Percentiles rank a stretch among this genome's conserved stretches.
Evolutionary conservation across 2,329 filamentous ascomycete species (phyloP).

Genomic region (Ascochyta koolunga): DNA sequence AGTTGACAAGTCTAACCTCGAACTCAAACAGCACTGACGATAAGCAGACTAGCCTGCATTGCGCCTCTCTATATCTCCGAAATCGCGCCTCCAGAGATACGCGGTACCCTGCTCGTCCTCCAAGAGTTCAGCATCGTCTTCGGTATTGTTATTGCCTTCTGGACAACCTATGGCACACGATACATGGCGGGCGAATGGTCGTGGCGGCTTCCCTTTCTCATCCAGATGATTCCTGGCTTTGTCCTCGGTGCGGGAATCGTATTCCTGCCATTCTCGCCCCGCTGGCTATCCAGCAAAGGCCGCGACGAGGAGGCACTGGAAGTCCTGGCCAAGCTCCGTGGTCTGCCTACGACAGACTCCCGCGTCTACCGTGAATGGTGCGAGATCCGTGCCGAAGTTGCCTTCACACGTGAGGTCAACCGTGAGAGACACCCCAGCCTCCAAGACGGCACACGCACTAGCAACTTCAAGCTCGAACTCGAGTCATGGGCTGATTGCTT

Average conservation of each 20-base stretch:
- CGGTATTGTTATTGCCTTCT: conserved; percentile 60
- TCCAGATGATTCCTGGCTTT: conserved; percentile 54
- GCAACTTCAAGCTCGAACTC: conserved; percentile 53
- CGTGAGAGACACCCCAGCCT: conserved; percentile 46
- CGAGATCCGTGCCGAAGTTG: conserved; percentile 61
- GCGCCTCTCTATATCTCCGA: conserved; percentile 61
- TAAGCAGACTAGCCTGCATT: conserved; percentile 46
- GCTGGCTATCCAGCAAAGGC: conserved; percentile 57
- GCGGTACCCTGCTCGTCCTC: conserved; percentile 57
- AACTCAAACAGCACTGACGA: conserved; percentile 5
- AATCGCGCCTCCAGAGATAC: conserved; percentile 57
- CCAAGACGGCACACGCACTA: conserved; percentile 36
- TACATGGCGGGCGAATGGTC: conserved; percentile 51
- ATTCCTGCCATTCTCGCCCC: conserved; percentile 61
- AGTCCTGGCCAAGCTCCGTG: conserved; percentile 57
- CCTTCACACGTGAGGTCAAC: conserved; percentile 57
- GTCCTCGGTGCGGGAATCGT: conserved; percentile 50
- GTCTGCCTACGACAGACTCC: conserved; percentile 55
- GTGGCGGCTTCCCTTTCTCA: conserved; percentile 55
- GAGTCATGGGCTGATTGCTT: conserved; percentile 57
- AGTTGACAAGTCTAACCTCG: conserved; percentile 6
- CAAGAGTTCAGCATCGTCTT: conserved; percentile 56
- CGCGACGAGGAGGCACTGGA: conserved; percentile 56
- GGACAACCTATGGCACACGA: conserved; percentile 60
- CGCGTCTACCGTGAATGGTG: conserved; percentile 60